Percentiles rank a stretch among this genome's conserved stretches.
phyloP scores from a whole-genome alignment of 306 rosid genomes.

The Castanopsis chinensis region DNA sequence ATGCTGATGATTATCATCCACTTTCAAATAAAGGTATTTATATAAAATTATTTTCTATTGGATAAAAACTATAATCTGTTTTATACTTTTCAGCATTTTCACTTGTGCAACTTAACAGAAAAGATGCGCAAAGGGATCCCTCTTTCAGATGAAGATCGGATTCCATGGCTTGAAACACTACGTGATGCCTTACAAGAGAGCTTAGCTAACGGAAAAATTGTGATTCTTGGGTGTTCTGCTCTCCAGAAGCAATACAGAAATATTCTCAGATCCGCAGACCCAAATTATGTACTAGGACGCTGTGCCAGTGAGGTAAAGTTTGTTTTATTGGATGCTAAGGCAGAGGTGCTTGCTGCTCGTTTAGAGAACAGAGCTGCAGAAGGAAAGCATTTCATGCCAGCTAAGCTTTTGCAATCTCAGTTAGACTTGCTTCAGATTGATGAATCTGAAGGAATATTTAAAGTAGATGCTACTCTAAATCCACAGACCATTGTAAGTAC shows the following conservation, averaged over 20 bases:
- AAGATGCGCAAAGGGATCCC: slow-evolving; percentile 78
- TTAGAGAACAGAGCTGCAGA: slow-evolving; percentile 59
- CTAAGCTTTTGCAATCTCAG: slow-evolving; percentile 78
- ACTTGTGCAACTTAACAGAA: slow-evolving; percentile 36
- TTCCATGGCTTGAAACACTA: slow-evolving; percentile 81
- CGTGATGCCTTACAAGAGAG: slow-evolving; percentile 33
- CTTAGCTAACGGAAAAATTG: slow-evolving; percentile 23
- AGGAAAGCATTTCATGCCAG: slow-evolving; percentile 85
- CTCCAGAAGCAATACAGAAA: slow-evolving; percentile 68
- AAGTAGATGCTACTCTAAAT: slow-evolving; percentile 58
- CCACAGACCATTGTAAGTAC: slow-evolving; percentile 38
- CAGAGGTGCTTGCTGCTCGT: slow-evolving; percentile 55
- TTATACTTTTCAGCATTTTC: background rate
- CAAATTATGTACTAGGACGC: slow-evolving; percentile 43
- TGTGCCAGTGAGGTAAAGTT: slow-evolving; percentile 49
- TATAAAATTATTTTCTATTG: background rate
- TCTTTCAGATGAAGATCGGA: slow-evolving; percentile 69
- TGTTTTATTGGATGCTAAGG: slow-evolving; percentile 64
- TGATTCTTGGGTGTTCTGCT: slow-evolving; percentile 81
- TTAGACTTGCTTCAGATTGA: slow-evolving; percentile 65
- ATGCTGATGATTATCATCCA: slow-evolving; percentile 89
- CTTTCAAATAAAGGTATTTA: slow-evolving; percentile 67
- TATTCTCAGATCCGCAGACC: slow-evolving; percentile 65
- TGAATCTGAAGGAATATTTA: slow-evolving; percentile 55
- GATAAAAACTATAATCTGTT: background rate